Evolutionary conservation across 805 yeast species (phyloP).

Genomic region (Ogataea zsoltii): DNA sequence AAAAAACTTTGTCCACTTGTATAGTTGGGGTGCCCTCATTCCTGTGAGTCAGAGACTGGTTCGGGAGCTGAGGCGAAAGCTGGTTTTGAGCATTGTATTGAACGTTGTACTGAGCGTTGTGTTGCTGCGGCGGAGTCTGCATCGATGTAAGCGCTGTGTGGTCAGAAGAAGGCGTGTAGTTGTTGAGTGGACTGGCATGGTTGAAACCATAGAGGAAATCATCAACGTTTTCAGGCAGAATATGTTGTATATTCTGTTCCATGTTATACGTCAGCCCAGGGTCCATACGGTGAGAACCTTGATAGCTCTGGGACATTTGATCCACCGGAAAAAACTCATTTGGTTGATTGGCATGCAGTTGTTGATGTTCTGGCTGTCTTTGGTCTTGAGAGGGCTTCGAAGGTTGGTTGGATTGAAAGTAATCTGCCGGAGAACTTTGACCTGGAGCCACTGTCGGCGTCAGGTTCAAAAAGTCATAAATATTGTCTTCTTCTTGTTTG

Average conservation of each 20-base stretch:
- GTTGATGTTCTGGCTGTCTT: not conserved
- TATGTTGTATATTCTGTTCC: too few species aligned
- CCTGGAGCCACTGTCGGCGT: slow-evolving; percentile 10
- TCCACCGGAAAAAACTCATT: not conserved
- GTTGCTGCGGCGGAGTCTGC: slow-evolving; percentile 2
- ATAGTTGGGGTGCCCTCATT: slow-evolving; percentile 13
- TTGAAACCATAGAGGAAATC: not conserved
- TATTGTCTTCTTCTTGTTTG: slow-evolving; percentile 15
- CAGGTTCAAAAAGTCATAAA: slow-evolving; percentile 12
- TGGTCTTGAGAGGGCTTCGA: not conserved
- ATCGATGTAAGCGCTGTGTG: not conserved
- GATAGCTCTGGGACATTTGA: too few species aligned
- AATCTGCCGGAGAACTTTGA: slow-evolving; percentile 10
- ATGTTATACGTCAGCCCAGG: too few species aligned
- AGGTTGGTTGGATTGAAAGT: slow-evolving; percentile 7
- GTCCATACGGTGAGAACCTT: too few species aligned
- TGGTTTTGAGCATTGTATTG: slow-evolving; percentile 1
- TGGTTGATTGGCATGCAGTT: too few species aligned
- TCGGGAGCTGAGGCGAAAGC: not conserved
- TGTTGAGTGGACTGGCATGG: not conserved
- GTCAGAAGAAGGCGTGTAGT: slow-evolving; percentile 1
- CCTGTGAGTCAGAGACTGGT: not conserved
- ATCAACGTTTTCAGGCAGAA: too few species aligned
- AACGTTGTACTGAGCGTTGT: too few species aligned
- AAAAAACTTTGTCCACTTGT: slow-evolving; percentile 19